These are phyloP conservation scores for Cercophora sp. DNA, from an alignment of 495 filamentous ascomycete species.

Conservation along the genomic window DNA sequence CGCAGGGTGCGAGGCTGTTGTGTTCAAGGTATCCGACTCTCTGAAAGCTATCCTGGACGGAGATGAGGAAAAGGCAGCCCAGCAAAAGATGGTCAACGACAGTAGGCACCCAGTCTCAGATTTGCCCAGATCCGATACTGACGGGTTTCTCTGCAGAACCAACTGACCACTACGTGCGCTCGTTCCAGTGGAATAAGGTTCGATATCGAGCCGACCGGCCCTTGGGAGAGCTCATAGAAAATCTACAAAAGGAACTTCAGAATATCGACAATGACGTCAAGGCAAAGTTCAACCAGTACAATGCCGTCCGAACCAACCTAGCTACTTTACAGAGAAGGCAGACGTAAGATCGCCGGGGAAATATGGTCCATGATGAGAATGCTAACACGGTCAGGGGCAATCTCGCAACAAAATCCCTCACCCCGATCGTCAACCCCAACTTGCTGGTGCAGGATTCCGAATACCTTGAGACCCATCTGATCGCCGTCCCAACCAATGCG, in stretches of 20 bases:
- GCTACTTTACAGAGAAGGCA: conserved; percentile 78
- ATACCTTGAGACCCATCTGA: conserved; percentile 91
- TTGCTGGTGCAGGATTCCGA: conserved; percentile 84
- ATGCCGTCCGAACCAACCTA: conserved; percentile 77
- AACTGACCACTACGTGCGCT: conserved; percentile 84
- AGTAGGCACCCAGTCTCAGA: conserved; percentile 61
- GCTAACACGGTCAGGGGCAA: conserved; percentile 74
- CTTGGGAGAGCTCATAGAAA: conserved; percentile 77
- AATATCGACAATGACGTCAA: conserved; percentile 94
- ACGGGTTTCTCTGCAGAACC: conserved; percentile 57
- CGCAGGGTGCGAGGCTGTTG: conserved; percentile 70
- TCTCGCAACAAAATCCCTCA: conserved; percentile 86
- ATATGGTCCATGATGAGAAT: too few species aligned
- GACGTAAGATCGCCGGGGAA: conserved; percentile 51
- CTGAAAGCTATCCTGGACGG: conserved; percentile 74
- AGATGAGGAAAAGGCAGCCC: conserved; percentile 73
- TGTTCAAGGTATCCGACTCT: conserved; percentile 83
- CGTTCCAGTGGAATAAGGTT: conserved; percentile 93
- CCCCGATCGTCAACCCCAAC: conserved; percentile 75
- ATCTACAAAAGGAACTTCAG: conserved; percentile 80
- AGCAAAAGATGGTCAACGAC: conserved; percentile 93
- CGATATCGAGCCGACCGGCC: conserved; percentile 92
- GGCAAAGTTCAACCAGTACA: conserved; percentile 88
- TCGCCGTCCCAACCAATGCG: conserved; percentile 74
- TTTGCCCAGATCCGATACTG: too few species aligned